These are phyloP conservation scores for Ceratobasidium sp. DNA, from an alignment of 1,284 basidiomycete species.

Conservation along the genomic window DNA sequence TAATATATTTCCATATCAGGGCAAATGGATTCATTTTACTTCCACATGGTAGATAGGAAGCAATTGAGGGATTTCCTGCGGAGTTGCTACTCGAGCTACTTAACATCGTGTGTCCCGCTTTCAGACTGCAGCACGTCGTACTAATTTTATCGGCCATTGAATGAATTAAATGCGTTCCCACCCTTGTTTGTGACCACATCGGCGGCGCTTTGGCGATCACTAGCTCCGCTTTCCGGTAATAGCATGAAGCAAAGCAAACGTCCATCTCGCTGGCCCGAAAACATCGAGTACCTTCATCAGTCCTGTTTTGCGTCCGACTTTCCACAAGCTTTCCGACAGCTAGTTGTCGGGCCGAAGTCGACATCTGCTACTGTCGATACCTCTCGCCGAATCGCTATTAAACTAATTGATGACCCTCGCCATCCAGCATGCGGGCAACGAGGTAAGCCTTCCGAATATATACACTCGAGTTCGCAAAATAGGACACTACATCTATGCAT, in stretches of 20 bases:
- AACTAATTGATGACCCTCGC: slow-evolving; percentile 49
- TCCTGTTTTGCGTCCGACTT: slow-evolving; percentile 52
- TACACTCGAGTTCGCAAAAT: neutral
- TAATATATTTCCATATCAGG: neutral
- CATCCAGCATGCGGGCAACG: slow-evolving; percentile 86
- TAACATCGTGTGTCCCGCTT: too few relatives aligned
- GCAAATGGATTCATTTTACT: neutral
- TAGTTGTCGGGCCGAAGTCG: slow-evolving; percentile 46
- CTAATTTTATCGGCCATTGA: neutral
- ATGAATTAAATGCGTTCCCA: neutral
- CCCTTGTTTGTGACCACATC: slow-evolving; percentile 5
- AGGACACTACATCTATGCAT: slow-evolving; percentile 4
- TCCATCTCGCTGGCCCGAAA: slow-evolving; percentile 53
- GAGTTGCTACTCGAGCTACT: too few relatives aligned
- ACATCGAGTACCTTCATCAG: slow-evolving; percentile 52
- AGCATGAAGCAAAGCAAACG: slow-evolving; percentile 43
- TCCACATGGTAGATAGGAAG: neutral
- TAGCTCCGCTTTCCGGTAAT: neutral
- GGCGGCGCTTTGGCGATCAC: neutral
- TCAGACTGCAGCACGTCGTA: neutral
- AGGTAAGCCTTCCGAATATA: slow-evolving; percentile 51
- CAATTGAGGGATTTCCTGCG: neutral
- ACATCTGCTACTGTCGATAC: slow-evolving; percentile 1
- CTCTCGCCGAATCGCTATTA: slow-evolving; percentile 50
- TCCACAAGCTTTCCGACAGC: slow-evolving; percentile 47